Percentiles rank a stretch among this genome's conserved stretches.
Evolutionary conservation across 768 basidiomycete species (phyloP).

Genomic region (Sarcomyxa edulis): DNA sequence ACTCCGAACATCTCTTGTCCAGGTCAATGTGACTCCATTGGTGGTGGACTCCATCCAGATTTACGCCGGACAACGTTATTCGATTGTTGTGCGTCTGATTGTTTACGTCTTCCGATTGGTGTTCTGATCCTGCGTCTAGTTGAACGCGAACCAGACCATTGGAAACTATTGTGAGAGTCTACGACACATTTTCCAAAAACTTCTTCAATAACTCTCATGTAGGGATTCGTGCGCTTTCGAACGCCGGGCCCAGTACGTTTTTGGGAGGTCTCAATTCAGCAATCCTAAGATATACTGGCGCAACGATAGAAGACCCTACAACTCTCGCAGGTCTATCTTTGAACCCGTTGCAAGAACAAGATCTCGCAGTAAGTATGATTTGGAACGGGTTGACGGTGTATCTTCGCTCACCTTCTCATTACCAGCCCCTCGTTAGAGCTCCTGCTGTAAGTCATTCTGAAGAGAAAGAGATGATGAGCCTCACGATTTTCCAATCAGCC

Average conservation of each 20-base stretch:
- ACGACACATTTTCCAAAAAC: not conserved
- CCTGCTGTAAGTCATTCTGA: too few species aligned
- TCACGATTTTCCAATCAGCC: too few species aligned
- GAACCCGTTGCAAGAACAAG: slow-evolving; percentile 23
- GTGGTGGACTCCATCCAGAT: slow-evolving; percentile 20
- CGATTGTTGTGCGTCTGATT: too few species aligned
- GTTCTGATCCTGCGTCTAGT: slow-evolving; percentile 6
- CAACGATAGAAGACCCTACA: slow-evolving; percentile 22
- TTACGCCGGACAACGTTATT: slow-evolving; percentile 29
- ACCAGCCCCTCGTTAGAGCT: slow-evolving; percentile 10
- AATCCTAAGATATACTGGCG: slow-evolving; percentile 32
- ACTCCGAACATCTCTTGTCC: slow-evolving; percentile 26
- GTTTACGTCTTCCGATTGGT: too few species aligned
- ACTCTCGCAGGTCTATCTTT: slow-evolving; percentile 8
- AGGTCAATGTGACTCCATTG: slow-evolving; percentile 10
- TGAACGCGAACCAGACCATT: slow-evolving; percentile 34
- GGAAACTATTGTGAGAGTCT: slow-evolving; percentile 36
- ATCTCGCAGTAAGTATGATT: too few species aligned
- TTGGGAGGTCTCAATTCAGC: slow-evolving; percentile 28
- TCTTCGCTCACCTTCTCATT: too few species aligned
- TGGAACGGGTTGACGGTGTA: too few species aligned
- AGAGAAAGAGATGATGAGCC: too few species aligned
- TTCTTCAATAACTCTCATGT: not conserved
- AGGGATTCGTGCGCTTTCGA: slow-evolving; percentile 23
- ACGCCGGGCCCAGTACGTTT: slow-evolving; percentile 18